Evolutionary conservation across 2,329 filamentous ascomycete species (phyloP).

Genomic region (Phyllosticta citriasiana): DNA sequence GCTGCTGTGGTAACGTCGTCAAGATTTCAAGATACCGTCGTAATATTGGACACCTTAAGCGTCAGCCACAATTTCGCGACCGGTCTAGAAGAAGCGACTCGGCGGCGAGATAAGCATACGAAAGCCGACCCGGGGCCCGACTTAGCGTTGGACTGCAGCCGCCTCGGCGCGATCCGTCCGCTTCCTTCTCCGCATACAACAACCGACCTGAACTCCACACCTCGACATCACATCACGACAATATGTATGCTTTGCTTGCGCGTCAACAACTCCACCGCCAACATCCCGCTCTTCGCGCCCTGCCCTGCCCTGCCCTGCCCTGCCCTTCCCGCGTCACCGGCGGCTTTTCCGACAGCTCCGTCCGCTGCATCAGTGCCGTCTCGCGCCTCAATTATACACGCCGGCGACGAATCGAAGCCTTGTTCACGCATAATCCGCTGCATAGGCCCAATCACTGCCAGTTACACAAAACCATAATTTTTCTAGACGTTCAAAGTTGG

Average conservation of each 20-base stretch:
- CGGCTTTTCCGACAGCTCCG: background rate
- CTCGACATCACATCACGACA: background rate
- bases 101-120: background rate
- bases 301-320: no score
- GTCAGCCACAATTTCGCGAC: no score
- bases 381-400: background rate
- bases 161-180: background rate
- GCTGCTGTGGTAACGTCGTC: no score
- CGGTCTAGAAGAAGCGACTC: background rate
- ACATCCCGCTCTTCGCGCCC: background rate
- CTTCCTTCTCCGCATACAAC: background rate
- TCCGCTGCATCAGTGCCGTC: background rate
- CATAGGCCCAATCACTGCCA: background rate
- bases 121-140: background rate
- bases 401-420: background rate
- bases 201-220: background rate
- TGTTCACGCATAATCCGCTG: background rate
- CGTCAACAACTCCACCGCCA: background rate
- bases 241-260: background rate
- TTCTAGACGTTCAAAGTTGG: constrained; percentile 7
- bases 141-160: background rate
- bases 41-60: no score
- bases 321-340: background rate
- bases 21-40: no score
- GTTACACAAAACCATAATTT: constrained; percentile 10